phyloP scores from a whole-genome alignment of 2,329 filamentous ascomycete genomes.

The Capronia coronata region DNA sequence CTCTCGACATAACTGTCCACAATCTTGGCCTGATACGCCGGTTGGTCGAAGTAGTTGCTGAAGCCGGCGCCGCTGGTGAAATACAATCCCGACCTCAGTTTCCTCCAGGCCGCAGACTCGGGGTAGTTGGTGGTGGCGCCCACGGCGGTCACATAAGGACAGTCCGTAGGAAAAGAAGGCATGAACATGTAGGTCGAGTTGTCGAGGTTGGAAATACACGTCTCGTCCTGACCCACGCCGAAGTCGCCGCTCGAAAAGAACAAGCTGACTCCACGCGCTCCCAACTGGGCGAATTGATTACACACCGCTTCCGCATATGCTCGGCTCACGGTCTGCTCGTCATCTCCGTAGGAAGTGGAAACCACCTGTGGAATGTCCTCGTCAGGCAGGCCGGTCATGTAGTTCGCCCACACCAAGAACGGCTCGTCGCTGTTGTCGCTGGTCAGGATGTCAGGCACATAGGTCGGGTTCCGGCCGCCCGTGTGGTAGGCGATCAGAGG shows the following conservation, averaged over 20 bases:
- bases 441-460: conserved; percentile 15
- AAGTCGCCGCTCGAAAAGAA: conserved; percentile 59
- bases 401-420: conserved; percentile 19
- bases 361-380: conserved; percentile 53
- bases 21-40: conserved; percentile 43
- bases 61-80: conserved; percentile 44
- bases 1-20: conserved; percentile 42
- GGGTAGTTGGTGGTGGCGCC: conserved; percentile 49
- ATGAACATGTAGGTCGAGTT: conserved; percentile 48
- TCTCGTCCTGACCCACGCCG: conserved; percentile 47
- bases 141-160: conserved; percentile 59
- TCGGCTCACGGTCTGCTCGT: conserved; percentile 57
- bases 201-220: conserved; percentile 51
- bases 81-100: conserved; percentile 26
- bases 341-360: conserved; percentile 60
- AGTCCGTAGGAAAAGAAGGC: conserved; percentile 51
- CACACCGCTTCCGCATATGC: conserved; percentile 57
- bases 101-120: conserved; percentile 35
- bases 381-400: conserved; percentile 31
- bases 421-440: conserved; percentile 20
- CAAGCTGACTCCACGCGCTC: conserved; percentile 60
- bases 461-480: conserved; percentile 38
- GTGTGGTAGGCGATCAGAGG: conserved; percentile 51
- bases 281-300: conserved; percentile 57
- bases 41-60: conserved; percentile 44